A percentile compares a stretch with the other conserved stretches of the same genome.
These are phyloP conservation scores for Neoboletus brunneissimus DNA, from an alignment of 768 basidiomycete species.

Conservation along the genomic window DNA sequence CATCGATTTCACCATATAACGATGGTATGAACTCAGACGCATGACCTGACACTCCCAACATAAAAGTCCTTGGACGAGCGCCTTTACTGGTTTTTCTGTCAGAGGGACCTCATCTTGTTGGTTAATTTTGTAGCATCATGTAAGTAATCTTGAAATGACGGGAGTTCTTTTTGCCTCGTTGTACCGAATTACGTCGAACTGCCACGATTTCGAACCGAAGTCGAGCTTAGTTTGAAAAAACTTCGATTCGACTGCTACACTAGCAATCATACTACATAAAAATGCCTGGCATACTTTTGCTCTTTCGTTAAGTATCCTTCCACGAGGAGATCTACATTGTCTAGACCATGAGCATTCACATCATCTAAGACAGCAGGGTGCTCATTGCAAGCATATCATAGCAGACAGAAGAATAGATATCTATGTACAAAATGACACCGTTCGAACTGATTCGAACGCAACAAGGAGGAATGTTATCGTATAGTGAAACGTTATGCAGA, in stretches of 20 bases:
- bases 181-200: neutral
- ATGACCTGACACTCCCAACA: too few relatives aligned
- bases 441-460: slow-evolving; percentile 19
- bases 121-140: neutral
- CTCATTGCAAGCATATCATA: slow-evolving; percentile 17
- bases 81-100: too few relatives aligned
- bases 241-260: too few relatives aligned
- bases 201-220: neutral
- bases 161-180: neutral
- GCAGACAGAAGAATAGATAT: slow-evolving; percentile 27
- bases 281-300: neutral
- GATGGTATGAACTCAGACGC: too few relatives aligned
- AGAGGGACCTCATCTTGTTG: neutral
- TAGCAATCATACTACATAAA: too few relatives aligned
- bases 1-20: neutral
- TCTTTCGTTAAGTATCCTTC: too few relatives aligned
- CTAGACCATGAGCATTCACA: neutral
- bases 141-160: neutral
- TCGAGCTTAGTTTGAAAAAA: too few relatives aligned
- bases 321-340: neutral
- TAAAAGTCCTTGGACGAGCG: too few relatives aligned
- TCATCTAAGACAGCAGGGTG: neutral
- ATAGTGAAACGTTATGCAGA: slow-evolving; percentile 15
- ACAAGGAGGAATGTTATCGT: slow-evolving; percentile 22
- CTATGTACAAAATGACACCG: slow-evolving; percentile 30